These are phyloP conservation scores for Dactylellina sp. DNA, from an alignment of 2,329 filamentous ascomycete genomes.

Conservation along the genomic window DNA sequence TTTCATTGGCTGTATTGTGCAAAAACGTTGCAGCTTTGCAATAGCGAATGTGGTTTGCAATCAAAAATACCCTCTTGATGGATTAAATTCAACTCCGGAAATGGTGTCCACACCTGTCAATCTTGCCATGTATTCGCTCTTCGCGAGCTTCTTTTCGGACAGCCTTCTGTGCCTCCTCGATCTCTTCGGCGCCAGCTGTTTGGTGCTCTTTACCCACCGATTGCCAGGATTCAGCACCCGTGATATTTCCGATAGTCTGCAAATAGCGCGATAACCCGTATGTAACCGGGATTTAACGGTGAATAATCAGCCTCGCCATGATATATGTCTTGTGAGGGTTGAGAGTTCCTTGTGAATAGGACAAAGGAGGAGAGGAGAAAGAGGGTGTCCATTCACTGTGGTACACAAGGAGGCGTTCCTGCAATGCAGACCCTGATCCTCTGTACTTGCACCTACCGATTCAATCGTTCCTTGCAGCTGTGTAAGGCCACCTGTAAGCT, in stretches of 20 bases:
- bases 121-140: constrained; percentile 30
- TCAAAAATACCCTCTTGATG: not conserved
- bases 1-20: constrained; percentile 19
- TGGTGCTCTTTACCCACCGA: constrained; percentile 17
- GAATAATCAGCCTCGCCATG: constrained; percentile 30
- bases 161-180: constrained; percentile 26
- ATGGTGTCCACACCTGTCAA: constrained; percentile 39
- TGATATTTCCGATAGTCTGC: constrained; percentile 37
- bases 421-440: constrained; percentile 23
- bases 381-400: not conserved
- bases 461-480: constrained; percentile 56
- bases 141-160: constrained; percentile 26
- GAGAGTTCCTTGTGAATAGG: not conserved
- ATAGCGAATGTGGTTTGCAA: constrained; percentile 1
- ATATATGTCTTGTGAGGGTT: constrained; percentile 16
- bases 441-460: constrained; percentile 37
- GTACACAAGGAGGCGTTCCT: constrained; percentile 11
- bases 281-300: constrained; percentile 30
- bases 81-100: constrained; percentile 2
- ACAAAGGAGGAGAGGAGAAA: constrained; percentile 10
- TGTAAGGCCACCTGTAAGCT: constrained; percentile 36
- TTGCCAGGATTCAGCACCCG: constrained; percentile 41
- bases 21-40: constrained; percentile 15
- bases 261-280: constrained; percentile 14
- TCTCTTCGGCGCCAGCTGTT: constrained; percentile 6